These are phyloP conservation scores for Paecilomyces sp. DNA, from an alignment of 2,329 filamentous ascomycete species.

Conservation along the genomic window DNA sequence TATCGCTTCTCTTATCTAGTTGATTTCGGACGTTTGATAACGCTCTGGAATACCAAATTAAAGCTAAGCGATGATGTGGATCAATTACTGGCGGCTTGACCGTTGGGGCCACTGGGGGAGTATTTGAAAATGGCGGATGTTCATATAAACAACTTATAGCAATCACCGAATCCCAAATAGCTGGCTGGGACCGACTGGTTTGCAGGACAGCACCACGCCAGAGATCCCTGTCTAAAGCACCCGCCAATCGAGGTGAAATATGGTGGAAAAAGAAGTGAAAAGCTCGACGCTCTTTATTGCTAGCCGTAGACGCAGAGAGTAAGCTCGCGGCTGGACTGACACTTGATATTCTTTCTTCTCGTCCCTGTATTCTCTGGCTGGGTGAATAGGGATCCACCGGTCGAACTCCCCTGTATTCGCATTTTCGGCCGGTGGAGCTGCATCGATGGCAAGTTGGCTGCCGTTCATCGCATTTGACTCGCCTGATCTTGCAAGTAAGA, in stretches of 20 bases:
- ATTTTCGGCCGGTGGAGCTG: neutral
- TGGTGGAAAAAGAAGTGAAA: neutral
- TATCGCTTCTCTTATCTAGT: no score
- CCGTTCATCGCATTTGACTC: neutral
- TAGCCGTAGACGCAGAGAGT: neutral
- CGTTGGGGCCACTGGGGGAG: neutral
- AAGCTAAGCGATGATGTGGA: neutral
- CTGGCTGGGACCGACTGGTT: neutral
- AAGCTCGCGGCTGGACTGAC: neutral
- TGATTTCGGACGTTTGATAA: neutral
- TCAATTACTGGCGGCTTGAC: neutral
- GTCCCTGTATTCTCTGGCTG: neutral
- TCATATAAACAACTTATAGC: neutral
- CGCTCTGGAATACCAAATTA: neutral
- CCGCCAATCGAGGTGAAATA: neutral
- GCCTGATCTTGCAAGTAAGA: neutral
- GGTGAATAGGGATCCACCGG: neutral
- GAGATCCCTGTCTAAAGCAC: neutral
- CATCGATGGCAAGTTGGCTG: neutral
- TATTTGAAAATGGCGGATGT: neutral
- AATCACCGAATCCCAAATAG: neutral
- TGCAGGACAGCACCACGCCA: neutral
- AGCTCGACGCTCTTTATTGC: neutral
- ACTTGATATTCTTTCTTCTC: no score
- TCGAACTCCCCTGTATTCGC: neutral